Base-by-base conservation (phyloP, 257 asterid genomes). In the Eustoma russellianum region DNA sequence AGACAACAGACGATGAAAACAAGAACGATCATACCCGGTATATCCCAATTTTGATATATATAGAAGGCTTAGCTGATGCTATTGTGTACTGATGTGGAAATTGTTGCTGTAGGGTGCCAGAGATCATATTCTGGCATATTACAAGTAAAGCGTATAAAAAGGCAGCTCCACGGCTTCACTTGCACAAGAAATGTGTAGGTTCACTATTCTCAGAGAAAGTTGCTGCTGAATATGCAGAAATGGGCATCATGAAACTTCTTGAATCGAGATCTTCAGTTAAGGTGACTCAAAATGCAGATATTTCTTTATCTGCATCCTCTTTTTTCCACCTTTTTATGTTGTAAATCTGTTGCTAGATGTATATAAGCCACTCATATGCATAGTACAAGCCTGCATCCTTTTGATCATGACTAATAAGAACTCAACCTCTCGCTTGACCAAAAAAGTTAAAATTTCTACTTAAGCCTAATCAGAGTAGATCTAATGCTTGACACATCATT, bases 61-160 rank as follows among this genome's bases (percentile, higher is more conserved):
- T 24, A 24, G 30, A 24, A 24, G 1, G 30, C 3, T 24, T 24
- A 24, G 30, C 30, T 24, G 30, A 24, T 24, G 30, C 1, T 24
- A 24, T 24, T 24, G 2, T 1, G 43, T 7, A 11, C 43, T 38
- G 12, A 38, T n/a, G 7, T 14, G 17, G 9, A 34, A 43, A 59
- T 41, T 15, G 7, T 64, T 66, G 51, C 30, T 9, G 16, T 64
- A 91, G 96, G 79, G 76, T 87, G 48, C 88, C 92, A 0, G 98
- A 87, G 68, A 70, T 91, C 52, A 67, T 91, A 52, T 91, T 91
- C 69, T 91, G 98, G 96, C 98, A 91, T 66, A 70, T 87, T 52
- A 96, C 94, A 9, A 82, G 82, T 65, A 41, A 78, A 65, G 80
- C 83, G 19, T 91, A 76, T 60, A 56, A 74, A 58, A 38, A 53